Evolutionary conservation across 2,329 filamentous ascomycete species (phyloP).

Genomic region (Colletotrichum musicola): DNA sequence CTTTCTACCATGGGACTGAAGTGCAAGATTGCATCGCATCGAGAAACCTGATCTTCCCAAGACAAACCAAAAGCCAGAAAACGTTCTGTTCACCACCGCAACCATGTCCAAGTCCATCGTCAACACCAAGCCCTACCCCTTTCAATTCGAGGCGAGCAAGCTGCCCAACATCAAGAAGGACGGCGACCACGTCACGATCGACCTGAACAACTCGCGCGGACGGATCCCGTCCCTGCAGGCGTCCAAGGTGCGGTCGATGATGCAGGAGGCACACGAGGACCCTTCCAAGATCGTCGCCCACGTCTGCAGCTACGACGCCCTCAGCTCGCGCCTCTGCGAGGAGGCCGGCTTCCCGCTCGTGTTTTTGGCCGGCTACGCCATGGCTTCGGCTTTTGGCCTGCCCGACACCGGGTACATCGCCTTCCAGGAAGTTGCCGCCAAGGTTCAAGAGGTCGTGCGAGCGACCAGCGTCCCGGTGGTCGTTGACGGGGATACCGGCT

Average conservation of each 20-base stretch:
- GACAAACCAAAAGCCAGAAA: too few species aligned
- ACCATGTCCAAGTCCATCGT: conserved; percentile 46
- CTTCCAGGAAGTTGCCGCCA: conserved; percentile 58
- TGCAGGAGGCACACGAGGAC: conserved; percentile 54
- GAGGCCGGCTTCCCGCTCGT: conserved; percentile 60
- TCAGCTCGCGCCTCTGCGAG: conserved; percentile 58
- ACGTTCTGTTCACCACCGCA: neutral
- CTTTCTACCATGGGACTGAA: neutral
- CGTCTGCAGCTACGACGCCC: conserved; percentile 57
- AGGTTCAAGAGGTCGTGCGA: conserved; percentile 57
- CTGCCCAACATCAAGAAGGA: conserved; percentile 47
- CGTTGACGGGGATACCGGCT: conserved; percentile 62
- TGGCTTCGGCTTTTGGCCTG: conserved; percentile 55
- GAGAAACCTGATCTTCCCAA: too few species aligned
- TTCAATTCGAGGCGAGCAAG: conserved; percentile 44
- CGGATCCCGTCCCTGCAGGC: conserved; percentile 53
- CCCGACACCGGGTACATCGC: conserved; percentile 64
- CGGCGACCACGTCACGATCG: conserved; percentile 24
- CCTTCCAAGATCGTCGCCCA: conserved; percentile 58
- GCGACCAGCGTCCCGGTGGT: conserved; percentile 56
- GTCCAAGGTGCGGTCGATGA: conserved; percentile 43
- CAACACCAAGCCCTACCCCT: conserved; percentile 49
- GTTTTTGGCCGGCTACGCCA: conserved; percentile 58
- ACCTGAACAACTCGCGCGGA: conserved; percentile 50
- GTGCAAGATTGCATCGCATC: neutral